phyloP scores from a whole-genome alignment of 2,329 filamentous ascomycete species.

The Talaromyces sp. region DNA sequence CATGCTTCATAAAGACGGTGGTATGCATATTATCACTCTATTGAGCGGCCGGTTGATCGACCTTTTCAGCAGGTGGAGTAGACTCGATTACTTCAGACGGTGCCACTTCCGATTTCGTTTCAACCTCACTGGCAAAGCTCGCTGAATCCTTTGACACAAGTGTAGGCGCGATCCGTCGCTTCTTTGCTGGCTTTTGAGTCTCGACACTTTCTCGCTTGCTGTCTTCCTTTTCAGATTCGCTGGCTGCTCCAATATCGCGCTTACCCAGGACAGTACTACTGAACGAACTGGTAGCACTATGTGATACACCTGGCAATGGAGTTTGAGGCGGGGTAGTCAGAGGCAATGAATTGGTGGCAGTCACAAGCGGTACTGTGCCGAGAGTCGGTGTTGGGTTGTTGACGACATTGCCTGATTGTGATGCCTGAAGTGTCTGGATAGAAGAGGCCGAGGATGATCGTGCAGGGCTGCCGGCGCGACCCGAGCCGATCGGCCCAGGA shows the following conservation, averaged over 20 bases:
- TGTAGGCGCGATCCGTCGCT: slow-evolving; percentile 67
- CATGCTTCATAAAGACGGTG: slow-evolving; percentile 11
- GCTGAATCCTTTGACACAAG: slow-evolving; percentile 41
- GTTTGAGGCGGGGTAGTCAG: slow-evolving; percentile 90
- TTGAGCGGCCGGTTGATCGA: not conserved
- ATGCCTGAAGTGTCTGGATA: slow-evolving; percentile 57
- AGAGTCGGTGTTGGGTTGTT: slow-evolving; percentile 77
- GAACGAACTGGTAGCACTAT: slow-evolving; percentile 55
- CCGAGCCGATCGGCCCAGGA: slow-evolving; percentile 48
- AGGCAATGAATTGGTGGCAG: slow-evolving; percentile 71
- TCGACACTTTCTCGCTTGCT: slow-evolving; percentile 20
- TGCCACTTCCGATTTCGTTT: not conserved
- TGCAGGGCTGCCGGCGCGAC: slow-evolving; percentile 71
- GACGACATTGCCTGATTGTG: slow-evolving; percentile 49
- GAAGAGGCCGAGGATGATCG: slow-evolving; percentile 85
- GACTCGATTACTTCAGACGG: not conserved
- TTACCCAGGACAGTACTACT: slow-evolving; percentile 55
- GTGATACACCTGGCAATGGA: slow-evolving; percentile 53
- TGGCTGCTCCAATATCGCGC: slow-evolving; percentile 41
- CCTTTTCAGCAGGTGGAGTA: not conserved
- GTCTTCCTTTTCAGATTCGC: slow-evolving; percentile 47
- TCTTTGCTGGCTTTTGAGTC: slow-evolving; percentile 56
- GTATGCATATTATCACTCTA: slow-evolving; percentile 3
- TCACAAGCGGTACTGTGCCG: slow-evolving; percentile 71
- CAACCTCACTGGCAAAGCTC: not conserved